Conservation (phyloP, 2,329 filamentous ascomycete species). For the Trichothecium sympodiale region DNA sequence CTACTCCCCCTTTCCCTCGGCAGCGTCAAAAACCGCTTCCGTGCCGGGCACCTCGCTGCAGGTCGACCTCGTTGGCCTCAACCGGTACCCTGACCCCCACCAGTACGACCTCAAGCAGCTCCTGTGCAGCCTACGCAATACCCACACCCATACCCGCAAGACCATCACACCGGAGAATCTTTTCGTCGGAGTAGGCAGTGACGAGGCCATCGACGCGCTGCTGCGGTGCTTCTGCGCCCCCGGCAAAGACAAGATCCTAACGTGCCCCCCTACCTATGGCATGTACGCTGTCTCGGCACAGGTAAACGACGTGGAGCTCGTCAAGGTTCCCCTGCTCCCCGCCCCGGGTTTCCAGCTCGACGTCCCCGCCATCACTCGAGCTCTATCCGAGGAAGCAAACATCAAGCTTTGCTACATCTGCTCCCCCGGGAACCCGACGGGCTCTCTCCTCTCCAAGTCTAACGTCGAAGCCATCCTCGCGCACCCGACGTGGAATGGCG, state of each 20-base stretch:
- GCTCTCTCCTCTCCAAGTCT: slow-evolving; percentile 61
- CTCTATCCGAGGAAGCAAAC: slow-evolving; percentile 44
- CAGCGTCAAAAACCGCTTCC: slow-evolving; percentile 28
- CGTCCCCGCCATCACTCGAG: slow-evolving; percentile 51
- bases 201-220: slow-evolving; percentile 92
- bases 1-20: slow-evolving; percentile 63
- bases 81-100: slow-evolving; percentile 96
- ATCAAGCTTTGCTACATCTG: slow-evolving; percentile 91
- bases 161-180: slow-evolving; percentile 69
- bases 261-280: slow-evolving; percentile 93
- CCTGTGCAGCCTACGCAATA: slow-evolving; percentile 80
- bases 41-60: slow-evolving; percentile 16
- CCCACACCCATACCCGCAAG: slow-evolving; percentile 65
- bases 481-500: slow-evolving; percentile 88
- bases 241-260: slow-evolving; percentile 79
- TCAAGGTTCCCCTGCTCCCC: slow-evolving; percentile 71
- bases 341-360: slow-evolving; percentile 66
- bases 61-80: slow-evolving; percentile 58
- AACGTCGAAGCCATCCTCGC: slow-evolving; percentile 65
- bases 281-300: slow-evolving; percentile 96
- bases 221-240: slow-evolving; percentile 89
- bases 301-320: slow-evolving; percentile 80
- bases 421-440: slow-evolving; percentile 92
- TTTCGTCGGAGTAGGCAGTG: slow-evolving; percentile 90
- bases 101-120: slow-evolving; percentile 76